A percentile compares a stretch with the other conserved stretches of the same genome.
phyloP scores from a whole-genome alignment of 345 rosid species.

The Draba incana region DNA sequence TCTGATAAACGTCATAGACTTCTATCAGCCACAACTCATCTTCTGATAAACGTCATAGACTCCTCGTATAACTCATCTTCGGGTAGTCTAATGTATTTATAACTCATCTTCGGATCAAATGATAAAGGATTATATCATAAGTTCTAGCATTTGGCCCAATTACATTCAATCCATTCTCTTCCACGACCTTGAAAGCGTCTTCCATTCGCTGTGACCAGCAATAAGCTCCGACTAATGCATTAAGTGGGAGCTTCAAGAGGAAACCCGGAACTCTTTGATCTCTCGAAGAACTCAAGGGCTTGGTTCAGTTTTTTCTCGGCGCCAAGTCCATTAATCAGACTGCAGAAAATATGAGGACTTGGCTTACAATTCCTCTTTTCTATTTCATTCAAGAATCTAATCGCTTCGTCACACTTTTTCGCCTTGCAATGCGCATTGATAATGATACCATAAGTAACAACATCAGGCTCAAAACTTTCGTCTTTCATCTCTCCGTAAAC shows the following conservation, averaged over 20 bases:
- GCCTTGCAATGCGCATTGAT: slow-evolving; percentile 74
- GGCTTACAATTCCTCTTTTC: slow-evolving; percentile 60
- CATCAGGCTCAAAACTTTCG: slow-evolving; percentile 80
- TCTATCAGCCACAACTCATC: slow-evolving; percentile 63
- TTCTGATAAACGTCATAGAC: slow-evolving; percentile 63
- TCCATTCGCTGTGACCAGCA: slow-evolving; percentile 63
- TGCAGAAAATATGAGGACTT: slow-evolving; percentile 74
- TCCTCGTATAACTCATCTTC: too few relatives aligned
- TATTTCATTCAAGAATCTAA: slow-evolving; percentile 63
- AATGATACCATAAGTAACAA: slow-evolving; percentile 72
- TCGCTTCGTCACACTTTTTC: slow-evolving; percentile 58
- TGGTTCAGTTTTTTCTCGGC: slow-evolving; percentile 61
- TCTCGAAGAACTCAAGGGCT: slow-evolving; percentile 63
- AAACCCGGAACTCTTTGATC: slow-evolving; percentile 61
- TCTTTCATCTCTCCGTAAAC: slow-evolving; percentile 54
- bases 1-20: too few relatives aligned
- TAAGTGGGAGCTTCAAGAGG: slow-evolving; percentile 71
- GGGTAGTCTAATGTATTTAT: slow-evolving; percentile 48
- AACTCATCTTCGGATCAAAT: slow-evolving; percentile 52
- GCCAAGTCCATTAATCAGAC: slow-evolving; percentile 81
- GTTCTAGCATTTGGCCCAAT: slow-evolving; percentile 77
- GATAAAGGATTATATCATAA: slow-evolving; percentile 77
- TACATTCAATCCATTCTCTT: slow-evolving; percentile 65
- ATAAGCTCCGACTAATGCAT: slow-evolving; percentile 78
- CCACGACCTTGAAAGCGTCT: slow-evolving; percentile 56